These are phyloP conservation scores for Alisma plantagoaquatica DNA, from an alignment of 106 monocot genomes.

Conservation along the genomic window DNA sequence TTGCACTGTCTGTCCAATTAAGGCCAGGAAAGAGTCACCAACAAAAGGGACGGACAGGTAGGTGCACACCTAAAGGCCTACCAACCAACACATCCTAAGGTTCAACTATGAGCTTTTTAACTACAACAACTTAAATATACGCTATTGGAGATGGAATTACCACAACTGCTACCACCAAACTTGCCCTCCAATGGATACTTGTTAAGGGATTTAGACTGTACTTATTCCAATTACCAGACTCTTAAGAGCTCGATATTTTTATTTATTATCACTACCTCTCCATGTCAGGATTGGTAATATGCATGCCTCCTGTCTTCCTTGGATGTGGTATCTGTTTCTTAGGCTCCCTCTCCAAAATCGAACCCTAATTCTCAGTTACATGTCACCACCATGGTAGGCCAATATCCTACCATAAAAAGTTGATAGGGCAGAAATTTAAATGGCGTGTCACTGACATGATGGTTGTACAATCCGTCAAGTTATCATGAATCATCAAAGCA, in stretches of 20 bases:
- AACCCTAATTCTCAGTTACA: constrained; percentile 23
- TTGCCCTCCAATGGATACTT: constrained; percentile 17
- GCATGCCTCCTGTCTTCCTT: constrained; percentile 1
- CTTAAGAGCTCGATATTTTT: constrained; percentile 10
- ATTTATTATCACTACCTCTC: constrained; percentile 18
- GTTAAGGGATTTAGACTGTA: constrained; percentile 20
- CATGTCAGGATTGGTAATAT: constrained; percentile 17
- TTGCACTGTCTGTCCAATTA: constrained; percentile 1
- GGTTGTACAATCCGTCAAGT: background rate
- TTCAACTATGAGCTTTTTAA: constrained; percentile 2
- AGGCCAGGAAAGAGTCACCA: background rate
- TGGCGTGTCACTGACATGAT: background rate
- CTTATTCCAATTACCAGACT: constrained; percentile 14
- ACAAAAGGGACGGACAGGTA: background rate
- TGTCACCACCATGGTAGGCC: constrained; percentile 21
- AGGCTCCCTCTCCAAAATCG: constrained; percentile 14
- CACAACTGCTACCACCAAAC: constrained; percentile 7
- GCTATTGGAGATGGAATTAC: constrained; percentile 9
- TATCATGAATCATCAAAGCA: constrained; percentile 4
- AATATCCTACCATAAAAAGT: constrained; percentile 12
- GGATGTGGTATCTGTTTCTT: constrained; percentile 7
- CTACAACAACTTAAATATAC: constrained; percentile 9
- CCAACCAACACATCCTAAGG: background rate
- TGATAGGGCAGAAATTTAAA: constrained; percentile 10
- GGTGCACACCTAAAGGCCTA: background rate